phyloP scores from a whole-genome alignment of 2,329 filamentous ascomycete species.

The Neonectria neomacrospora region DNA sequence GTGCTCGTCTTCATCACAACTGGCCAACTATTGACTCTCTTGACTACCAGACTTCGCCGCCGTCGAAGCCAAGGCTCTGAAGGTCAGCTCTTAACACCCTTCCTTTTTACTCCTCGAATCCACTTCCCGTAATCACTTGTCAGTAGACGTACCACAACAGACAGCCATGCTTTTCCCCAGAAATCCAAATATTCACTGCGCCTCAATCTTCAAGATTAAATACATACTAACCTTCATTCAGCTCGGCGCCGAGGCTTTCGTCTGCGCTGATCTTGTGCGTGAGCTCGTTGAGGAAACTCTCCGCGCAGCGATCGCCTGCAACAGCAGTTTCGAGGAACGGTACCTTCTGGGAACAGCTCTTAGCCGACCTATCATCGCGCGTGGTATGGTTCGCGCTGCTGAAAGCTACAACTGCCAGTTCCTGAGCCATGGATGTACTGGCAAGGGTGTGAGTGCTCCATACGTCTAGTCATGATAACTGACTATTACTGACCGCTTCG shows the following conservation, averaged over 20 bases:
- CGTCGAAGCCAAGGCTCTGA: background rate
- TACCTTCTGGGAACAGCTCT: constrained; percentile 63
- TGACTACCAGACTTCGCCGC: background rate
- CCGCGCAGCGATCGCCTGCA: background rate
- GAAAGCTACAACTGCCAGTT: constrained; percentile 52
- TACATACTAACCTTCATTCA: background rate
- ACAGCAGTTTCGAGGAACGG: background rate
- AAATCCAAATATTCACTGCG: too few relatives aligned
- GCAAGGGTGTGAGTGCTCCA: constrained; percentile 63
- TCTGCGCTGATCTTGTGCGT: background rate
- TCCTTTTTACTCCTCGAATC: background rate
- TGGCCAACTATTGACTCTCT: background rate
- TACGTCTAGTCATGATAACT: background rate
- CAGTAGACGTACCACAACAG: too few relatives aligned
- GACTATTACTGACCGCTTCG: constrained; percentile 7
- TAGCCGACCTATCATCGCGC: constrained; percentile 74
- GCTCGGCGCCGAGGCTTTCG: background rate
- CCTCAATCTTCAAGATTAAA: too few relatives aligned
- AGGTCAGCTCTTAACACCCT: background rate
- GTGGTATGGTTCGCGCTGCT: constrained; percentile 55
- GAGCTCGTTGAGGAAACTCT: background rate
- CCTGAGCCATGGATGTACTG: constrained; percentile 67
- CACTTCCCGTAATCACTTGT: background rate
- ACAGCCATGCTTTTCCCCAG: too few relatives aligned
- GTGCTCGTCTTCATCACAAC: background rate